Conservation (phyloP, 2,329 filamentous ascomycete species). For the Phialophora verrucosa region DNA sequence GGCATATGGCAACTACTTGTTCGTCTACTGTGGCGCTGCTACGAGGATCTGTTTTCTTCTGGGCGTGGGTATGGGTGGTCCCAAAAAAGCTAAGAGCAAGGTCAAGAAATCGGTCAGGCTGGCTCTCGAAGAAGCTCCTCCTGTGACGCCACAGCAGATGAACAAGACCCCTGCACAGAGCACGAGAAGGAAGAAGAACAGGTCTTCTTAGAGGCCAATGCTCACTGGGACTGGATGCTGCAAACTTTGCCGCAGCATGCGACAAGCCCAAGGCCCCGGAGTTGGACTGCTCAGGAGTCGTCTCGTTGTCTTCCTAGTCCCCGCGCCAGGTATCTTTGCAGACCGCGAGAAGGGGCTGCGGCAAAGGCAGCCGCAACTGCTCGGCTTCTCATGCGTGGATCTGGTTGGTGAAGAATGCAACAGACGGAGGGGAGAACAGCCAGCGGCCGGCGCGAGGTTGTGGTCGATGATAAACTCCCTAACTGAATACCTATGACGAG, state of each 20-base stretch:
- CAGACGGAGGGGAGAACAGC: background rate
- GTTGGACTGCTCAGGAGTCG: background rate
- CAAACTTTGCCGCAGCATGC: background rate
- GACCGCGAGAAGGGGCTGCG: background rate
- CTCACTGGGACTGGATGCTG: background rate
- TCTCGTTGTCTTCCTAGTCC: background rate
- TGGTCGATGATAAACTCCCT: background rate
- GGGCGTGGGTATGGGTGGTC: constrained; percentile 56
- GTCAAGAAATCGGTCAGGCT: constrained; percentile 30
- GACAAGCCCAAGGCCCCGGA: background rate
- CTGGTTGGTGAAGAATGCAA: background rate
- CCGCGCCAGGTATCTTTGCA: background rate
- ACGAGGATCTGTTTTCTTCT: constrained; percentile 65
- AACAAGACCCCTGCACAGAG: constrained; percentile 34
- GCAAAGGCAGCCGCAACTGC: background rate
- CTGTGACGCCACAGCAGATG: constrained; percentile 31
- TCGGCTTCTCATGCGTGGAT: background rate
- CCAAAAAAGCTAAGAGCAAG: constrained; percentile 28
- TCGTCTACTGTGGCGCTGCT: constrained; percentile 70
- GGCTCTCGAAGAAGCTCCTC: constrained; percentile 20
- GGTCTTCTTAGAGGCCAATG: constrained; percentile 13
- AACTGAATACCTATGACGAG: background rate
- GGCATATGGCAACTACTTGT: constrained; percentile 71
- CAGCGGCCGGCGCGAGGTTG: background rate
- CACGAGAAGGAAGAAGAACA: constrained; percentile 35